Evolutionary conservation across 345 rosid species (phyloP).

Genomic region (Psidium guajava): DNA sequence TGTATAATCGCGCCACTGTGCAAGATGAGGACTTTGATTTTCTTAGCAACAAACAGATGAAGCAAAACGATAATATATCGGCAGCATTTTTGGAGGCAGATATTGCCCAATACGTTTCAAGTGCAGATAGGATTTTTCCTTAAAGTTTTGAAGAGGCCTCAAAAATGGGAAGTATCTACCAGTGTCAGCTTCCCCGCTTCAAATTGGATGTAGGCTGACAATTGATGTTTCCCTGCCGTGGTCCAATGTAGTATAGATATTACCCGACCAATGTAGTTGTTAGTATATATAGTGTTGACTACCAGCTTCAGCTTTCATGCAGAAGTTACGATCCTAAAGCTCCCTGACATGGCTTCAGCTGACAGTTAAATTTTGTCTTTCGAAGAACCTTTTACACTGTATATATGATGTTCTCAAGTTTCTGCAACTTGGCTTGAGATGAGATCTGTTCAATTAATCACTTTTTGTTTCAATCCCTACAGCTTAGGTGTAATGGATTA

Average conservation of each 20-base stretch:
- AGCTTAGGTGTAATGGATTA: neutral
- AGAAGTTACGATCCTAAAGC: neutral
- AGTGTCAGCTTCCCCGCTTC: slow-evolving; percentile 13
- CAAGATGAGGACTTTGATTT: slow-evolving; percentile 8
- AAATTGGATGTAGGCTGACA: slow-evolving; percentile 28
- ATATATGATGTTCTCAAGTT: neutral
- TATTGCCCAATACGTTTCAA: neutral
- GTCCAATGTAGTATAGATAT: neutral
- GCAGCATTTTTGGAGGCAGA: slow-evolving; percentile 7
- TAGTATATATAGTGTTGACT: neutral
- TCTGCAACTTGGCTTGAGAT: neutral
- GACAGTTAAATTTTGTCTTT: neutral
- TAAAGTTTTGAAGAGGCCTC: neutral
- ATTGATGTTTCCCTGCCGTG: neutral
- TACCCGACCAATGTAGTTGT: neutral
- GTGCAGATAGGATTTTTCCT: neutral
- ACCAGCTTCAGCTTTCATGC: neutral
- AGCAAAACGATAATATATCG: slow-evolving; percentile 2
- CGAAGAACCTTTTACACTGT: neutral
- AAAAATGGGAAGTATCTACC: neutral
- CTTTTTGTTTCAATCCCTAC: neutral
- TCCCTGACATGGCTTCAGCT: neutral
- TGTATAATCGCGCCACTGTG: slow-evolving; percentile 30
- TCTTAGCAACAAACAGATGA: slow-evolving; percentile 4
- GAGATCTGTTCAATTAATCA: neutral